Conservation (phyloP, 1,139 yeast species). For the Candida tunisiensis region DNA sequence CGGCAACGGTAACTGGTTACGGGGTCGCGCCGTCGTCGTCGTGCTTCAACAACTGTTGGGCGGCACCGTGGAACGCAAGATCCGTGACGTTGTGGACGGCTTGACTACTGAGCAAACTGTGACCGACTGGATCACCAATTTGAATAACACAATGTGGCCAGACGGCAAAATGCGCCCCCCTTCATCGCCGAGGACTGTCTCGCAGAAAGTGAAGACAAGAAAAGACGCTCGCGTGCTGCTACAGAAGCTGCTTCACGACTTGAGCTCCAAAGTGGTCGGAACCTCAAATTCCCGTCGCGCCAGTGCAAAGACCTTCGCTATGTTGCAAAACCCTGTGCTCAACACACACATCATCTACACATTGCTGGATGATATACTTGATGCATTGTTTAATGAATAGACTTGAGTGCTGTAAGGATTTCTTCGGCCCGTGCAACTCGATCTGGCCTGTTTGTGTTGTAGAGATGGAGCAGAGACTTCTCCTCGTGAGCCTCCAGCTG, state of each 20-base stretch:
- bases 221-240: slow-evolving; percentile 45
- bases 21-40: slow-evolving; percentile 72
- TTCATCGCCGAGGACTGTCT: slow-evolving; percentile 25
- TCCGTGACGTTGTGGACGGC: slow-evolving; percentile 28
- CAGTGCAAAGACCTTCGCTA: slow-evolving; percentile 37
- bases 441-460: too few relatives aligned
- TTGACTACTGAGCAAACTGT: slow-evolving; percentile 33
- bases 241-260: slow-evolving; percentile 40
- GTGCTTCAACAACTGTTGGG: slow-evolving; percentile 78
- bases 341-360: slow-evolving; percentile 48
- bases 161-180: slow-evolving; percentile 23
- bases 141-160: slow-evolving; percentile 48
- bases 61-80: slow-evolving; percentile 68
- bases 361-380: slow-evolving; percentile 34
- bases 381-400: slow-evolving; percentile 29
- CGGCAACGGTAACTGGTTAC: slow-evolving; percentile 49
- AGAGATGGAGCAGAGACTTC: too few relatives aligned
- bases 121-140: slow-evolving; percentile 24
- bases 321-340: slow-evolving; percentile 59
- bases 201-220: slow-evolving; percentile 36
- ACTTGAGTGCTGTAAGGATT: too few relatives aligned
- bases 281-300: slow-evolving; percentile 47
- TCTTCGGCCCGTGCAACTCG: too few relatives aligned
- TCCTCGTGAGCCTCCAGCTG: too few relatives aligned
- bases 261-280: slow-evolving; percentile 67